These are phyloP conservation scores for Colletotrichum aenigma DNA, from an alignment of 2,329 filamentous ascomycete species.

Conservation along the genomic window DNA sequence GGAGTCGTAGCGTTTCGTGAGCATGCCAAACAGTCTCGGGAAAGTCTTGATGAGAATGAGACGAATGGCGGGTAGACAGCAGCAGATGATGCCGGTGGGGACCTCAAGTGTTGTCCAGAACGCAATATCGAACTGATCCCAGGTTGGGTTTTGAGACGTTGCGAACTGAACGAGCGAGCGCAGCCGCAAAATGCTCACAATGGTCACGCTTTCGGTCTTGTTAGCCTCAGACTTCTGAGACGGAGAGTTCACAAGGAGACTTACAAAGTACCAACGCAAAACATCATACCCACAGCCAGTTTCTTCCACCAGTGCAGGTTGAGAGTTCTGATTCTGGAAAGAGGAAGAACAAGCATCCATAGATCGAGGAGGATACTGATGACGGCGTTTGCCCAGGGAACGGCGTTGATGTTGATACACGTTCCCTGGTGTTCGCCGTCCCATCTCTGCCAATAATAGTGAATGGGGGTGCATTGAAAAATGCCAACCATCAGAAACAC, in stretches of 20 bases:
- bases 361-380: slow-evolving; percentile 47
- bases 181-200: slow-evolving; percentile 33
- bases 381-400: slow-evolving; percentile 45
- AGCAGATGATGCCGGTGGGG: slow-evolving; percentile 12
- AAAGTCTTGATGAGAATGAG: slow-evolving; percentile 16
- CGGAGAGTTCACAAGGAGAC: background rate
- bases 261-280: slow-evolving; percentile 45
- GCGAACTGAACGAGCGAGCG: slow-evolving; percentile 29
- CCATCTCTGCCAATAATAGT: slow-evolving; percentile 46
- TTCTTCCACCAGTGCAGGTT: slow-evolving; percentile 45
- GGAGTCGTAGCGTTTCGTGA: background rate
- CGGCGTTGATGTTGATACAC: slow-evolving; percentile 43
- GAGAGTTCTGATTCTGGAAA: slow-evolving; percentile 39
- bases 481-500: slow-evolving; percentile 35
- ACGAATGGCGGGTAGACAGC: slow-evolving; percentile 10
- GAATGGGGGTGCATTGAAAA: slow-evolving; percentile 43
- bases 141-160: slow-evolving; percentile 31
- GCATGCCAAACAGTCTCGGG: background rate
- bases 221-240: background rate
- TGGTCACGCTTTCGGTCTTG: slow-evolving; percentile 27
- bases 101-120: slow-evolving; percentile 16
- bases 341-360: slow-evolving; percentile 44
- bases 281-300: slow-evolving; percentile 45
- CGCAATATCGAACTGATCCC: slow-evolving; percentile 30
- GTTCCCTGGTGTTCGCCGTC: slow-evolving; percentile 40